Evolutionary conservation across 345 rosid species (phyloP), one percentile per base, ranked within the genome.

Genomic region (Toxicodendron radicans): DNA sequence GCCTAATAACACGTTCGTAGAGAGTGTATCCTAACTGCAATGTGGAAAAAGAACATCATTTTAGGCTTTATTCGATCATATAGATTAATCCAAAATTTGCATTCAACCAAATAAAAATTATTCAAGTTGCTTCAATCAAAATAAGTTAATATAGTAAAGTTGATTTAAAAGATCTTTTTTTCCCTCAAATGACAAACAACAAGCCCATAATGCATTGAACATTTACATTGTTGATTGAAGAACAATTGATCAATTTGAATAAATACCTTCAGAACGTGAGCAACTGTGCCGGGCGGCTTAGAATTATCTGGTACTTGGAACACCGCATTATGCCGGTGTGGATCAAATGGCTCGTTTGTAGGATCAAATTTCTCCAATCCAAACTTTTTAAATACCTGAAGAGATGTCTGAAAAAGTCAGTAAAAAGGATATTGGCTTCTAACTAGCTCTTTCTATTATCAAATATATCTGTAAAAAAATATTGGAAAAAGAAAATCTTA

Each of bases 261-360:
- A 2, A 53, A 23, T 84, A 92, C 99, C 99, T 95, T 95, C 10
- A 95, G 78, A 72, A 92, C 98, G 63, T 80, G 83, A 76, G 97
- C 98, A 70, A 90, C 82, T 10, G 88, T 91, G 85, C 98, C 97
- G 20, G 82, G 84, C 33, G 98, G 97, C 88, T 90, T 95, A 35
- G 97, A 88, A 76, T 86, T 79, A 85, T 95, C 97, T 11, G 94
- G 89, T 70, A 88, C 82, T 82, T 88, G 88, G 80, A 87, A 95
- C 23, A 85, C 86, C 68, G 98, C 96, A 84, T 91, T 85, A 77
- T 93, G 98, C 83, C 88, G 85, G 67, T 93, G 86, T 46, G 98
- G 98, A 91, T 93, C 93, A 83, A 95, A 93, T 58, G 88, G 93
- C 78, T 95, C 94, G 74, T 89, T 83, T 59, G 75, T 74, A 73